These are phyloP conservation scores for Pythium biforme DNA, from an alignment of 352 stramenopile genomes.

Conservation along the genomic window DNA sequence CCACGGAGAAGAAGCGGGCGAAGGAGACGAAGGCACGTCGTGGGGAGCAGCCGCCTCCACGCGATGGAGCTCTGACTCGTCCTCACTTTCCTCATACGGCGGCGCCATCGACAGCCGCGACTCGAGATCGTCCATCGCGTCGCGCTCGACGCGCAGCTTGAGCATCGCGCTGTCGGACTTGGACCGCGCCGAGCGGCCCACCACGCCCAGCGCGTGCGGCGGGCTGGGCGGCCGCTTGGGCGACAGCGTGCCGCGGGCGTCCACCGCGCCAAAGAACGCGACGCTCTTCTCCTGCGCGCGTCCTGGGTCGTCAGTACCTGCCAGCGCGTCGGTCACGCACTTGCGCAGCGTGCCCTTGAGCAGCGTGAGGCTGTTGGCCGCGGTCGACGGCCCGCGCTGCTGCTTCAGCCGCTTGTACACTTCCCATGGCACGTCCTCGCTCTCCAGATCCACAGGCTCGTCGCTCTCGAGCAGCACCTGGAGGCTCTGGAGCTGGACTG, in stretches of 20 bases:
- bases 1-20: not conserved
- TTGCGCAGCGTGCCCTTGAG: slow-evolving; percentile 67
- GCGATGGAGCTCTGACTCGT: not conserved
- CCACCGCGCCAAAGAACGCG: slow-evolving; percentile 12
- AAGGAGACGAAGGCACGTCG: not conserved
- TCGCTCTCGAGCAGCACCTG: slow-evolving; percentile 45
- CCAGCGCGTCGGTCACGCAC: slow-evolving; percentile 38
- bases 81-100: not conserved
- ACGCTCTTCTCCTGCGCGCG: not conserved
- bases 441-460: slow-evolving; percentile 70
- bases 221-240: not conserved
- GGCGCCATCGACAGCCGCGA: slow-evolving; percentile 3
- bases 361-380: slow-evolving; percentile 58
- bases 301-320: slow-evolving; percentile 10
- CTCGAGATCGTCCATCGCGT: slow-evolving; percentile 13
- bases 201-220: slow-evolving; percentile 1
- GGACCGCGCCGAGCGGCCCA: slow-evolving; percentile 26
- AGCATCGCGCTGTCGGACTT: slow-evolving; percentile 51
- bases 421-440: slow-evolving; percentile 75
- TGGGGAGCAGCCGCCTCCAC: not conserved
- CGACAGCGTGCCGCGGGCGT: not conserved
- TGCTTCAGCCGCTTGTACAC: slow-evolving; percentile 77
- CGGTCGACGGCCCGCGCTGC: slow-evolving; percentile 58
- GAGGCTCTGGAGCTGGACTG: slow-evolving; percentile 58
- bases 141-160: not conserved